phyloP scores from a whole-genome alignment of 176 grass and related monocot species.

The Typha latifolia region DNA sequence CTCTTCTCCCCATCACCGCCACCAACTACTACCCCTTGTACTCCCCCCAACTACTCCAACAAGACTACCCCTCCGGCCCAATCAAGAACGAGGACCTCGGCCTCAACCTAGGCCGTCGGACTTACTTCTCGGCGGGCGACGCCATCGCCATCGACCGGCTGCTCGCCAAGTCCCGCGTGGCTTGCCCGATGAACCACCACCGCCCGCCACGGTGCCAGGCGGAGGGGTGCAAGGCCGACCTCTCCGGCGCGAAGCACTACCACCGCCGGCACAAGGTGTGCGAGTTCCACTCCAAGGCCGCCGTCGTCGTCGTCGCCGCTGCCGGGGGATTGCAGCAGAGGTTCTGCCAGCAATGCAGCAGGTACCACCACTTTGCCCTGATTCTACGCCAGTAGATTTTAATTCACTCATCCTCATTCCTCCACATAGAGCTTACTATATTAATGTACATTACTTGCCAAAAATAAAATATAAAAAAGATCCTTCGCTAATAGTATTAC shows the following conservation, averaged over 20 bases:
- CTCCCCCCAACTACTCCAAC: conserved; percentile 8
- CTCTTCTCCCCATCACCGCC: conserved; percentile 30
- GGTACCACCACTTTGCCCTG: conserved; percentile 13
- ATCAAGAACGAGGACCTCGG: conserved; percentile 37
- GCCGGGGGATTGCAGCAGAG: conserved; percentile 54
- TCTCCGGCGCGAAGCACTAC: conserved; percentile 60
- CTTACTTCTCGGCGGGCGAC: conserved; percentile 48
- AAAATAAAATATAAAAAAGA: too few species aligned
- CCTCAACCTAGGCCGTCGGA: conserved; percentile 50
- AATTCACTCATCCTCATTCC: not conserved
- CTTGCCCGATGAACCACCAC: too few species aligned
- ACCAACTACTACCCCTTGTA: conserved; percentile 29
- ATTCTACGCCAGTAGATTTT: not conserved
- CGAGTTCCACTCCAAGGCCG: conserved; percentile 69
- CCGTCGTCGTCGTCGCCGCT: conserved; percentile 36
- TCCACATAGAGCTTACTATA: not conserved
- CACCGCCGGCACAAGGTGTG: conserved; percentile 79
- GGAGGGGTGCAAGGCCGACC: conserved; percentile 67
- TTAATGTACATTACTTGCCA: too few species aligned
- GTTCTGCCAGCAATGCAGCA: conserved; percentile 88
- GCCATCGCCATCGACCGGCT: conserved; percentile 31
- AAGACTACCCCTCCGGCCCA: too few species aligned
- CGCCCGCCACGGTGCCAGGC: conserved; percentile 50
- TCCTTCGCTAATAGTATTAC: too few species aligned
- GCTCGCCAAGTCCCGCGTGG: not conserved